Evolutionary conservation across 768 basidiomycete genomes (phyloP), one percentile per base, ranked within the genome.

Genomic region (Rhodotorula diobovata): DNA sequence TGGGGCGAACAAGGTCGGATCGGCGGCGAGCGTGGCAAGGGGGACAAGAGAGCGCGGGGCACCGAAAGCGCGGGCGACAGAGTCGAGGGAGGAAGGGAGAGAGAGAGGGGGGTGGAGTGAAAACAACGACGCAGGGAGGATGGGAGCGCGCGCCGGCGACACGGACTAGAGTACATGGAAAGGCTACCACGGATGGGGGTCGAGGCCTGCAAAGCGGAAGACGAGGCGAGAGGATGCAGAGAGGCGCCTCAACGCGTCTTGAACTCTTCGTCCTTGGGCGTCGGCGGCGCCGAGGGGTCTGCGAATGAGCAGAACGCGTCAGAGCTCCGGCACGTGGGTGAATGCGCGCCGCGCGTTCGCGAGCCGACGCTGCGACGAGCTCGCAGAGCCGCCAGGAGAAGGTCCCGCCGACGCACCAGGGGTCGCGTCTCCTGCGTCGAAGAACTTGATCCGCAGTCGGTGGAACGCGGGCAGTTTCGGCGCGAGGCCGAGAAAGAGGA

Each of bases 391-490:
- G 41, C 41, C 14, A 23, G n/a, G 9, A 28, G 2, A 28, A 34
- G 56, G 28, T 8, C n/a, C n/a, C 1, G 39, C 11, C n/a, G 50
- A 32, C 68, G 48, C 21, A 74, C 72, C 72, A 7, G 72, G 72
- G 25, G 72, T 74, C 1, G 41, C 46, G 12, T 66, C 68, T n/a
- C 72, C 63, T 1, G 60, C 50, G 53, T 72, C 74, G 50, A 75
- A 75, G 76, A 80, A 79, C 57, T 67, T 66, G 66, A 80, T 74
- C 12, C 79, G 68, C 55, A 78, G 69, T 9, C 79, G 73, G 69
- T 80, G 79, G 55, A 79, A 72, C 41, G 75, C 57, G 53, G 96
- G 96, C n/a, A 98, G 85, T 81, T 98, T 98, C 39, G 96, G 94
- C 73, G 96, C 88, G 70, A 98, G 86, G 35, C 90, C 90, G 71